Base-by-base conservation (phyloP, 2,329 filamentous ascomycete species). In the Ceratocystis huliohia region DNA sequence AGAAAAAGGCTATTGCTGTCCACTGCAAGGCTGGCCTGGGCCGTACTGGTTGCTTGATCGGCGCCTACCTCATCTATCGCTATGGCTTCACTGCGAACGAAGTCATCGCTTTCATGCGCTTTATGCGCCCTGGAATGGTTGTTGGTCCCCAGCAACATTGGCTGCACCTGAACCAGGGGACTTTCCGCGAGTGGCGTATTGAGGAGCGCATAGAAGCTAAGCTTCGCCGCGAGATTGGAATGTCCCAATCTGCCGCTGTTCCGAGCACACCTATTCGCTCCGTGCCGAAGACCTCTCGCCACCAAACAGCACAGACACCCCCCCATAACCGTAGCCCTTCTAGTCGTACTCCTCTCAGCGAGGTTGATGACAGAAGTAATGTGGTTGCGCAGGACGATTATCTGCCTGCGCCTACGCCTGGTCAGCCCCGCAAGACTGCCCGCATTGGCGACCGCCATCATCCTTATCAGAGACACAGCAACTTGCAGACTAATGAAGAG, bases 51-150 rank as follows among this genome's bases (percentile, higher is more conserved):
- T 99, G 94, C 75, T 80, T 99, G 70, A 99, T 99, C 73, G 94
- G 94, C 67, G 94, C 94, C 41, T 99, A 99, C 74, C 82, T 99
- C 69, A 97, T 99, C 74, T 99, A 99, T 80, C 86, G 92, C 70
- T 88, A 97, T 75, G 94, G 91, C 67, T 99, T 97, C 76, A 97
- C 93, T 5, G 94, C 94, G 70, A 96, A 97, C 73, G 93, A 96
- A 77, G 85, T 96, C 72, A 97, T 97, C 74, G 89, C 92, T 2
- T 99, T 92, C 76, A 97, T 99, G 93, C 87, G 93, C 69, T 99
- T 99, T 78, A 97, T 97, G 93, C 84, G 93, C 67, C 94, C 94
- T 0, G 94, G 94, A 65, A 99, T 99, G 94, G 94, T 99, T 5
- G 94, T 99, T 65, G 94, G 94, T 0, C 94, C 94, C 48, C 94